Percentiles rank a stretch among this genome's conserved stretches.
Evolutionary conservation across 176 grass and related monocot genomes (phyloP).

Genomic region (Oryza meridionalis): DNA sequence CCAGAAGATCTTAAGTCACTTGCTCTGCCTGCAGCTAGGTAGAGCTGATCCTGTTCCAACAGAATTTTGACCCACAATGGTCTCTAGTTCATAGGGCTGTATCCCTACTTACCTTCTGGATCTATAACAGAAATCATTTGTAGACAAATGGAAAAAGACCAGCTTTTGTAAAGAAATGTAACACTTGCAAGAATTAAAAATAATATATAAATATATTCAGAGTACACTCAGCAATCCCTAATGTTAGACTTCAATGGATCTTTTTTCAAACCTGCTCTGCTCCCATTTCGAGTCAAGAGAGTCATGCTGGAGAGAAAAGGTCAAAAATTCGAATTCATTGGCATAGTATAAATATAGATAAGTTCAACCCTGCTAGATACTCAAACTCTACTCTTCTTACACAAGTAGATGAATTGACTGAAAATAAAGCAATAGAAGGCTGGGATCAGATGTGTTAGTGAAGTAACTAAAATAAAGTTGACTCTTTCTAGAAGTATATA

Average conservation of each 20-base stretch:
- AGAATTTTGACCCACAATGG: background rate
- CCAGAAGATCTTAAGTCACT: background rate
- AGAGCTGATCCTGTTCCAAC: background rate
- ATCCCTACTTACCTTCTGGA: background rate
- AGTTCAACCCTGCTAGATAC: background rate
- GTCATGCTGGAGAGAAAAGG: background rate
- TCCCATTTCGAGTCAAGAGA: too few species aligned
- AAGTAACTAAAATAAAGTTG: background rate
- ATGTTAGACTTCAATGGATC: slow-evolving; percentile 9
- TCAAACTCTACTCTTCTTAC: too few species aligned
- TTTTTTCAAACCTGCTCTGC: background rate
- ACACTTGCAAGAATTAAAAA: background rate
- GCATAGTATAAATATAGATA: background rate
- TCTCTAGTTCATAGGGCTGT: background rate
- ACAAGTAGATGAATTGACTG: too few species aligned
- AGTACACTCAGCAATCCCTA: background rate
- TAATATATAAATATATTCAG: slow-evolving; percentile 15
- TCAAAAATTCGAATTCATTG: slow-evolving; percentile 4
- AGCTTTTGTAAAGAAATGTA: slow-evolving; percentile 12
- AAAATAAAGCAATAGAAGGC: background rate
- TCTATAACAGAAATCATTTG: slow-evolving; percentile 1
- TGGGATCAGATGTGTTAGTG: background rate
- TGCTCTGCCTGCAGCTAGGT: background rate
- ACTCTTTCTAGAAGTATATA: background rate
- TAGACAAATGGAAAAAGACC: background rate